A percentile compares a stretch with the other conserved stretches of the same genome.
These are phyloP conservation scores for Cymodocea nodosa DNA, from an alignment of 116 monocot species.

Conservation along the genomic window DNA sequence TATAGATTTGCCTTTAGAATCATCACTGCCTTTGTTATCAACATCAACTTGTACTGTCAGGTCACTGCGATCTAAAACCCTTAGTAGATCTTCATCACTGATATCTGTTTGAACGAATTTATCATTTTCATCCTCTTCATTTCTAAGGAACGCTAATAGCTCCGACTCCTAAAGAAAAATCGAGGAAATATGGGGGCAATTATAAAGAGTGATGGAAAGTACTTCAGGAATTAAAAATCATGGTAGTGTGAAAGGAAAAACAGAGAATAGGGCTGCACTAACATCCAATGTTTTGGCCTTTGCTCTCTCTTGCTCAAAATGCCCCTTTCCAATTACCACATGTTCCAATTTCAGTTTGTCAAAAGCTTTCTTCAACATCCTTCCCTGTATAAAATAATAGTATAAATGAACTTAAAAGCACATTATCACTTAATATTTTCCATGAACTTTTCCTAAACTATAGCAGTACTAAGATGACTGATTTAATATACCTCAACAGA, in stretches of 20 bases:
- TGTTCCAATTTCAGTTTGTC: slow-evolving; percentile 85
- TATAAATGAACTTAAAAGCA: background rate
- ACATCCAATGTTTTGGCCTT: slow-evolving; percentile 61
- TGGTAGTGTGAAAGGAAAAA: background rate
- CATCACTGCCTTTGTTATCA: background rate
- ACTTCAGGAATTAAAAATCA: background rate
- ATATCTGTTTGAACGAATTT: slow-evolving; percentile 71
- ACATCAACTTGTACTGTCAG: slow-evolving; percentile 9
- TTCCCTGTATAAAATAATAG: slow-evolving; percentile 28
- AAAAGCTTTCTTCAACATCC: slow-evolving; percentile 83
- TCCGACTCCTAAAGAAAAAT: slow-evolving; percentile 52
- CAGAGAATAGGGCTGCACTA: background rate
- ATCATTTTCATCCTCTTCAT: slow-evolving; percentile 59
- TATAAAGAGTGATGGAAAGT: too few relatives aligned
- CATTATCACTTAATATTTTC: background rate
- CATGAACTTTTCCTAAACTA: background rate
- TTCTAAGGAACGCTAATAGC: slow-evolving; percentile 50
- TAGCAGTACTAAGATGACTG: too few relatives aligned
- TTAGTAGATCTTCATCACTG: slow-evolving; percentile 53
- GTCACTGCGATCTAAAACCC: slow-evolving; percentile 71
- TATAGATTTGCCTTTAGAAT: background rate
- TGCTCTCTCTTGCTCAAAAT: slow-evolving; percentile 68
- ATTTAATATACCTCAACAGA: slow-evolving; percentile 66
- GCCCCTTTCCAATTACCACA: slow-evolving; percentile 85
- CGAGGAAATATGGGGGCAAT: background rate